Evolutionary conservation across 352 stramenopile species (phyloP).

Genomic region (Pythium angustatum): DNA sequence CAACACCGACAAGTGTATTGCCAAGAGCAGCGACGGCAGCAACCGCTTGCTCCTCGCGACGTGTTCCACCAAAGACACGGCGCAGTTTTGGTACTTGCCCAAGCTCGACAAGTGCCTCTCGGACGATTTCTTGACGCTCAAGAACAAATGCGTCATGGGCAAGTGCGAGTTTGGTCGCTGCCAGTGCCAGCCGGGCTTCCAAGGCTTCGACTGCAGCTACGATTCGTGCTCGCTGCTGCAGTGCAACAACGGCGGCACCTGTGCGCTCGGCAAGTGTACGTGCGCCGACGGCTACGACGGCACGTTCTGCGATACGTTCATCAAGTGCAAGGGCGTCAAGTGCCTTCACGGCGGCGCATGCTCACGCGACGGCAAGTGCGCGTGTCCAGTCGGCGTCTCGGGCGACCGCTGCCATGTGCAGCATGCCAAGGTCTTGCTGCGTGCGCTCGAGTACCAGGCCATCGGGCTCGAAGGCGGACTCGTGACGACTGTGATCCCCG

Average conservation of each 20-base stretch:
- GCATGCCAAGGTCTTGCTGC: slow-evolving; percentile 7
- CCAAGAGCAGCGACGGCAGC: not conserved
- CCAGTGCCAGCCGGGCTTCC: slow-evolving; percentile 6
- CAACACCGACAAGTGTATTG: slow-evolving; percentile 3
- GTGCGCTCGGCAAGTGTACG: slow-evolving; percentile 8
- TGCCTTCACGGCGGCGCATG: slow-evolving; percentile 10
- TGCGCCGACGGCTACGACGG: slow-evolving; percentile 8
- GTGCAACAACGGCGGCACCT: slow-evolving; percentile 15
- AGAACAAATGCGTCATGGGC: slow-evolving; percentile 6
- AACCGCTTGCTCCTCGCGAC: not conserved
- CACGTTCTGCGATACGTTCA: slow-evolving; percentile 13
- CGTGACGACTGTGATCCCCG: not conserved
- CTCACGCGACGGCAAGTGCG: slow-evolving; percentile 1
- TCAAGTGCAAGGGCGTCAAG: slow-evolving; percentile 14
- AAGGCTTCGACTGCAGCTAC: not conserved
- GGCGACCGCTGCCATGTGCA: not conserved
- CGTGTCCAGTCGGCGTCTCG: slow-evolving; percentile 6
- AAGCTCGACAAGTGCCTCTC: not conserved
- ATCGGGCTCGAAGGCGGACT: slow-evolving; percentile 5
- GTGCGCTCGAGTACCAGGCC: slow-evolving; percentile 4
- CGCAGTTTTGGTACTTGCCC: slow-evolving; percentile 8
- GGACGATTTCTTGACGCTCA: not conserved
- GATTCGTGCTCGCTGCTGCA: not conserved
- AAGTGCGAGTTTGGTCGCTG: slow-evolving; percentile 6
- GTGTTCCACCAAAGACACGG: slow-evolving; percentile 1